Evolutionary conservation across 1,284 basidiomycete species (phyloP).

Genomic region (Quambalaria eucalypti): DNA sequence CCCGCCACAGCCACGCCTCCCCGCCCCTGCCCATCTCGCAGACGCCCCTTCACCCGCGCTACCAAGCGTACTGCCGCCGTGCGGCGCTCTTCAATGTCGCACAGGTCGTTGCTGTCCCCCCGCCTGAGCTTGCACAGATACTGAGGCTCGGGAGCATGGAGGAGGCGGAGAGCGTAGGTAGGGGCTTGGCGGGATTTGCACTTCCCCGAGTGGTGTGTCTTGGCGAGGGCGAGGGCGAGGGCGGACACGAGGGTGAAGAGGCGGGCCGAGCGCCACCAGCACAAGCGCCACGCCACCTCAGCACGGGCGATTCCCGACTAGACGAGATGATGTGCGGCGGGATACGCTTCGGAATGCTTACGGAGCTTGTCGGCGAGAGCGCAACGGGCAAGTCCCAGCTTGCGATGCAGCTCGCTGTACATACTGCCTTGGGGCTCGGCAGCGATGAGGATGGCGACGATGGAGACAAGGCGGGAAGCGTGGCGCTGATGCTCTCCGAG

Average conservation of each 20-base stretch:
- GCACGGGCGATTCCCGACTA: neutral
- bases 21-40: neutral
- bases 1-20: neutral
- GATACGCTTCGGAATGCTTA: neutral
- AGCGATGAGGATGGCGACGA: neutral
- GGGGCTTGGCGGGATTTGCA: neutral
- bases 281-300: neutral
- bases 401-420: slow-evolving; percentile 20
- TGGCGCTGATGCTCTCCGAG: neutral
- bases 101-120: neutral
- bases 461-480: neutral
- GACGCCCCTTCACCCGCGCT: neutral
- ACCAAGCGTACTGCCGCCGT: neutral
- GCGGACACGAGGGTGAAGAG: neutral
- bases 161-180: neutral
- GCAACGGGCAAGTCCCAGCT: slow-evolving; percentile 32
- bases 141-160: neutral
- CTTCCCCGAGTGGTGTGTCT: neutral
- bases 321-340: neutral
- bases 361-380: neutral
- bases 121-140: neutral
- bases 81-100: neutral
- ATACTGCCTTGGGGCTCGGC: slow-evolving; percentile 18
- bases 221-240: neutral
- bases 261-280: neutral